These are phyloP conservation scores for Geotrichum europaeum DNA, from an alignment of 1,139 yeast genomes.

Conservation along the genomic window DNA sequence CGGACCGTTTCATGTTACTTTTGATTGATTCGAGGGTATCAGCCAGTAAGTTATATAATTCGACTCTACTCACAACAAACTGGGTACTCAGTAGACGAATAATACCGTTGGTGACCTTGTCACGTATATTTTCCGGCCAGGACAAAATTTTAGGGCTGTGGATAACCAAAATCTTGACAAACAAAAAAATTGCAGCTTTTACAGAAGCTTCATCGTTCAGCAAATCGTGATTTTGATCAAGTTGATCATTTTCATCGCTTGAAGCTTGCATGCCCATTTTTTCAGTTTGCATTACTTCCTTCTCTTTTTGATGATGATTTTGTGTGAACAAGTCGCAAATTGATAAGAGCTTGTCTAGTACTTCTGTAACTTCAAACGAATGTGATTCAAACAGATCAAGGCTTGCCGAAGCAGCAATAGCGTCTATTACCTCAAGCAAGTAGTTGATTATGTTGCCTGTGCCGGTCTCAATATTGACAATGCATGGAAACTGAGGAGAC, in stretches of 20 bases:
- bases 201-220: constrained; percentile 5
- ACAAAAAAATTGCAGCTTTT: constrained; percentile 34
- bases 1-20: neutral
- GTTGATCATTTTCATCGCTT: neutral
- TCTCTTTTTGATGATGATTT: neutral
- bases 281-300: neutral
- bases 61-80: constrained; percentile 20
- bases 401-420: constrained; percentile 26
- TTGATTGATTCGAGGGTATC: constrained; percentile 27
- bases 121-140: constrained; percentile 27
- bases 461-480: constrained; percentile 25
- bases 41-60: constrained; percentile 24
- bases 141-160: constrained; percentile 36
- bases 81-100: constrained; percentile 38
- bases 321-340: constrained; percentile 18
- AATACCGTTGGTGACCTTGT: constrained; percentile 39
- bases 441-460: constrained; percentile 20
- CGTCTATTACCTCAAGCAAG: constrained; percentile 29
- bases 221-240: neutral
- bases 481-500: constrained; percentile 43
- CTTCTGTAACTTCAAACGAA: constrained; percentile 21
- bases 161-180: constrained; percentile 54
- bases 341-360: constrained; percentile 22
- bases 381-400: constrained; percentile 22
- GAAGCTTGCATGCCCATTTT: neutral